phyloP scores from a whole-genome alignment of 768 basidiomycete species.

The Lactarius pseudohatsudake region DNA sequence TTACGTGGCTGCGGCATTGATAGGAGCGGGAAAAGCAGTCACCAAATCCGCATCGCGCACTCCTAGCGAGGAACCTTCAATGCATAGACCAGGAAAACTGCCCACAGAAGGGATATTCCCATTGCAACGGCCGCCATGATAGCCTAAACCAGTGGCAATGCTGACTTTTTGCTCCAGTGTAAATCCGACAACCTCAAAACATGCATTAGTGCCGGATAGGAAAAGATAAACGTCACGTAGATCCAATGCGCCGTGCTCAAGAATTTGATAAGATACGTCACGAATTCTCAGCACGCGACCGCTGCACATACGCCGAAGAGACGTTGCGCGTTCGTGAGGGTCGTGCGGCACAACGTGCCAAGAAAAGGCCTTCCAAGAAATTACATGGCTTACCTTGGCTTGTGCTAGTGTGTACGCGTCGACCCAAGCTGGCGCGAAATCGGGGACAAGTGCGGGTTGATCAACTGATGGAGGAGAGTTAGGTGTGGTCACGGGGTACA shows the following conservation, averaged over 20 bases:
- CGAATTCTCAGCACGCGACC: not conserved
- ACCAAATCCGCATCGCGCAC: constrained; percentile 75
- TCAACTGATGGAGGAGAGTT: constrained; percentile 54
- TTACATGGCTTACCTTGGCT: constrained; percentile 25
- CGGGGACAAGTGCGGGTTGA: constrained; percentile 44
- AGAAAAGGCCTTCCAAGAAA: not conserved
- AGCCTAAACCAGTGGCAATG: constrained; percentile 39
- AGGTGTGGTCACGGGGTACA: constrained; percentile 58
- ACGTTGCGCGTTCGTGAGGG: not conserved
- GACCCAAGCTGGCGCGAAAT: constrained; percentile 55
- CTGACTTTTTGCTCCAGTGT: constrained; percentile 30
- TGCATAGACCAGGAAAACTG: constrained; percentile 65
- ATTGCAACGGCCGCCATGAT: constrained; percentile 63
- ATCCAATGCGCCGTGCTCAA: not conserved
- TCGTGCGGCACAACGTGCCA: not conserved
- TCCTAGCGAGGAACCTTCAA: constrained; percentile 77
- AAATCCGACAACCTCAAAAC: constrained; percentile 15
- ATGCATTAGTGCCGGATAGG: not conserved
- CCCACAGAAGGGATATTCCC: constrained; percentile 58
- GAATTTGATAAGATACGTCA: not conserved
- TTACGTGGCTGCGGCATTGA: constrained; percentile 81
- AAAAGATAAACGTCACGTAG: not conserved
- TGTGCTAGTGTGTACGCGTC: constrained; percentile 59
- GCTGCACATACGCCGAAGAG: not conserved
- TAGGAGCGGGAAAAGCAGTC: constrained; percentile 79